Conservation (phyloP, 306 rosid genomes). For the Fagus sylvatica region DNA sequence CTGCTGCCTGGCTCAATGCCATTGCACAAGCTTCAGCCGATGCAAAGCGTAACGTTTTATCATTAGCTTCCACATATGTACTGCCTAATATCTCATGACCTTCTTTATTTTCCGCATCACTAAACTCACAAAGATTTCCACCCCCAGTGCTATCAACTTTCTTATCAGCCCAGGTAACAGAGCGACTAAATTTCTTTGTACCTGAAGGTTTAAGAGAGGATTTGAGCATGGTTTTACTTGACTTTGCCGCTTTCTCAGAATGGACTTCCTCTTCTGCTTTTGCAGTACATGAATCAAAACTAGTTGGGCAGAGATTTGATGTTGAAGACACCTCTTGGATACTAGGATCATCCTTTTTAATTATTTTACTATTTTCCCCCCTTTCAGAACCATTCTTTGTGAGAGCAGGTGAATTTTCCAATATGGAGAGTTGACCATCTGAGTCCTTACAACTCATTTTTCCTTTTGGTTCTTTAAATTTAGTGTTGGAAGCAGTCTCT, state of each 20-base stretch:
- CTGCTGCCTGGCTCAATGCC: conserved; percentile 76
- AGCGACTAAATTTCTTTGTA: conserved; percentile 55
- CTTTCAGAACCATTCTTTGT: conserved; percentile 33
- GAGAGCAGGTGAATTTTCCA: conserved; percentile 37
- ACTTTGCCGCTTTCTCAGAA: conserved; percentile 39
- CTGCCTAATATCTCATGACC: conserved; percentile 23
- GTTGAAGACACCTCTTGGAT: conserved; percentile 48
- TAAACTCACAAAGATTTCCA: conserved; percentile 52
- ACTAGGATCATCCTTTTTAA: conserved; percentile 24
- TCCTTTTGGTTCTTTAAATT: conserved; percentile 31
- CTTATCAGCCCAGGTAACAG: conserved; percentile 93
- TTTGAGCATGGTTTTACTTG: conserved; percentile 30
- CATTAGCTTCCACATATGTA: conserved; percentile 31
- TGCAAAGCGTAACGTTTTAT: conserved; percentile 39
- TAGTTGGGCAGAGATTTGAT: conserved; percentile 27
- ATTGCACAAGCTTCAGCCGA: conserved; percentile 88
- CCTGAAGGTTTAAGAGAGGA: conserved; percentile 68
- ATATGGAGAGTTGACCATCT: conserved; percentile 29
- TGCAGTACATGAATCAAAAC: conserved; percentile 30
- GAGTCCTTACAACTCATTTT: conserved; percentile 2
- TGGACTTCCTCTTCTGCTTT: conserved; percentile 36
- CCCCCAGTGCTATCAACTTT: conserved; percentile 35
- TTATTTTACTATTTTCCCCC: conserved; percentile 34
- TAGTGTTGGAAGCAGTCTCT: conserved; percentile 31
- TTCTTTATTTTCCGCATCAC: conserved; percentile 39